These are phyloP conservation scores for Populus pruinosa DNA, from an alignment of 345 rosid genomes.

Conservation along the genomic window DNA sequence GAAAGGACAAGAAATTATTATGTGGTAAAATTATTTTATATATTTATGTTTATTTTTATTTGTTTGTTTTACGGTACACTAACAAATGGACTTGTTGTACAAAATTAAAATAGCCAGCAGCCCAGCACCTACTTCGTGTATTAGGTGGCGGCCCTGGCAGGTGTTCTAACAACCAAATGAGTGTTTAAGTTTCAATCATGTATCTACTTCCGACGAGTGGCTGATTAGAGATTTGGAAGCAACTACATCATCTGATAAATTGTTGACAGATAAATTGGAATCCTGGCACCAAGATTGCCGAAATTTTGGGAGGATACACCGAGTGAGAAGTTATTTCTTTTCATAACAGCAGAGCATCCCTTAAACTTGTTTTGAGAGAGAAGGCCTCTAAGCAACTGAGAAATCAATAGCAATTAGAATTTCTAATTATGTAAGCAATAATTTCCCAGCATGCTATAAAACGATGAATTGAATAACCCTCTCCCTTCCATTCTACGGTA, in stretches of 20 bases:
- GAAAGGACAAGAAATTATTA: too few species aligned
- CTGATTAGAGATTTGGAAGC: not conserved
- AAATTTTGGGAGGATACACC: not conserved
- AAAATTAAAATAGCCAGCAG: conserved; percentile 10
- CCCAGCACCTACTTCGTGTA: conserved; percentile 21
- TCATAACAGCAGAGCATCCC: not conserved
- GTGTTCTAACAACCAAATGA: conserved; percentile 13
- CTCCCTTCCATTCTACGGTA: too few species aligned
- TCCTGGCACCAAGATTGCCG: not conserved
- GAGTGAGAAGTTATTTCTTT: not conserved
- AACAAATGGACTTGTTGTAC: not conserved
- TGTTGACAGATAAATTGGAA: not conserved
- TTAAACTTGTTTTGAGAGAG: not conserved
- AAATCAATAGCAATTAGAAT: not conserved
- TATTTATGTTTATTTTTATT: too few species aligned
- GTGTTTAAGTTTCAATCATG: not conserved
- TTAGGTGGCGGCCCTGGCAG: conserved; percentile 27
- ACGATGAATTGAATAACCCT: too few species aligned
- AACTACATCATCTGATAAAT: not conserved
- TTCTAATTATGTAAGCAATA: too few species aligned
- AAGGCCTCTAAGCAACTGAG: not conserved
- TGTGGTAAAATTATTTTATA: too few species aligned
- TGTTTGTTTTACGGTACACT: too few species aligned
- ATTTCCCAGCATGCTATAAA: not conserved
- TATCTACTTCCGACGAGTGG: not conserved